Percentiles rank a stretch among this genome's conserved stretches.
These are phyloP conservation scores for Piper longum DNA, from an alignment of 164 flowering plant species.

Conservation along the genomic window DNA sequence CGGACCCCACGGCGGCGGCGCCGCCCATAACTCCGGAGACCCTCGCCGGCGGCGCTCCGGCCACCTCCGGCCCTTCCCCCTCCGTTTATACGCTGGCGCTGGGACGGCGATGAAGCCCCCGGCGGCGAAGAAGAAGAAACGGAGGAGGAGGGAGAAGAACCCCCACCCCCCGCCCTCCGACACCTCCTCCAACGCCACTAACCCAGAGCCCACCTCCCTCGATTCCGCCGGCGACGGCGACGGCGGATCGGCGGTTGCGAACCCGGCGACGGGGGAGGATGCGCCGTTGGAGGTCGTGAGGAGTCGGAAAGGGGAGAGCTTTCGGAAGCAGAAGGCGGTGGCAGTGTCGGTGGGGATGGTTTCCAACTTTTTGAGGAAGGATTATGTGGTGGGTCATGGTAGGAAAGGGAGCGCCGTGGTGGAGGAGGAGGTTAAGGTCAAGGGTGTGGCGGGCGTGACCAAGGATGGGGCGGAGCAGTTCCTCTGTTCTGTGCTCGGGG, in stretches of 20 bases:
- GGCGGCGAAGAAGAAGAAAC: slow-evolving; percentile 1
- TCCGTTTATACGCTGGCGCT: neutral
- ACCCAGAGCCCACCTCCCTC: slow-evolving; percentile 18
- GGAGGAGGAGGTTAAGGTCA: slow-evolving; percentile 10
- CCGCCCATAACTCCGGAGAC: neutral
- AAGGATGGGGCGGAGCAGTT: slow-evolving; percentile 58
- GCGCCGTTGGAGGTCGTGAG: slow-evolving; percentile 9
- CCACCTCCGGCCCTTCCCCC: neutral
- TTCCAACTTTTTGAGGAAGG: slow-evolving; percentile 61
- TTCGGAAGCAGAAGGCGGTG: slow-evolving; percentile 31
- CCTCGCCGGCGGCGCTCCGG: neutral
- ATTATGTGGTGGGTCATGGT: slow-evolving; percentile 28
- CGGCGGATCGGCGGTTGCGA: slow-evolving; percentile 29
- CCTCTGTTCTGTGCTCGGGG: slow-evolving; percentile 70
- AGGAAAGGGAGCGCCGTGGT: slow-evolving; percentile 4
- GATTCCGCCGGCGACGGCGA: slow-evolving; percentile 25
- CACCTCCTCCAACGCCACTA: slow-evolving; percentile 2
- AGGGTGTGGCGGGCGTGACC: slow-evolving; percentile 10
- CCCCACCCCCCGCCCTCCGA: slow-evolving; percentile 9
- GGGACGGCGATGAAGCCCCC: slow-evolving; percentile 10
- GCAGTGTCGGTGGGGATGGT: slow-evolving; percentile 63
- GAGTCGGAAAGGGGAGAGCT: slow-evolving; percentile 21
- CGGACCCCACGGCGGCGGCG: neutral
- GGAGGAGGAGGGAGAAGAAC: slow-evolving; percentile 31
- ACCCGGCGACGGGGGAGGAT: slow-evolving; percentile 26